A percentile compares a stretch with the other conserved stretches of the same genome.
phyloP scores from a whole-genome alignment of 2,329 filamentous ascomycete genomes.

The Mycosphaerelloides madeirae region DNA sequence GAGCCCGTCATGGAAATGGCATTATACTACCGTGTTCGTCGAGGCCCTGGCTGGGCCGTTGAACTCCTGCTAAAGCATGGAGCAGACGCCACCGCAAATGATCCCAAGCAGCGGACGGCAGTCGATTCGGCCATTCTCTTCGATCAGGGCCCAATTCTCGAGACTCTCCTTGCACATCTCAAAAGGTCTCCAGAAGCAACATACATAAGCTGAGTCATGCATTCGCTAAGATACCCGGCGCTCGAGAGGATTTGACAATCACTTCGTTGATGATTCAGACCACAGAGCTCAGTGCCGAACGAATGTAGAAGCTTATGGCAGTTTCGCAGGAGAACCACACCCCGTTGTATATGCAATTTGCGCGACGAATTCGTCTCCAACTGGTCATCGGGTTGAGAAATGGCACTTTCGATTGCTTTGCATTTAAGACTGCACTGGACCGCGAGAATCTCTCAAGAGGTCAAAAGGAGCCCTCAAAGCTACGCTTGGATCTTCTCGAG shows the following conservation, averaged over 20 bases:
- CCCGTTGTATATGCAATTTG: conserved; percentile 54
- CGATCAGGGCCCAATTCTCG: too few species aligned
- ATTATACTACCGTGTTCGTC: too few species aligned
- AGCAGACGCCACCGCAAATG: too few species aligned
- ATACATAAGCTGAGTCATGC: conserved; percentile 37
- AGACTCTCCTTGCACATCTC: too few species aligned
- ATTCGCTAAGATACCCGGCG: conserved; percentile 37
- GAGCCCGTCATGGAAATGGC: too few species aligned
- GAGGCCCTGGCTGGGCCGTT: too few species aligned
- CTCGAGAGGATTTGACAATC: conserved; percentile 41
- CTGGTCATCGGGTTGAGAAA: conserved; percentile 43
- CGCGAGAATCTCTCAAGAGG: conserved; percentile 37
- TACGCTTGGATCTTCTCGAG: conserved; percentile 60
- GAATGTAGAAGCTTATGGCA: conserved; percentile 55
- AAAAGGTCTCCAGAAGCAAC: conserved; percentile 49
- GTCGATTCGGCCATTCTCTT: too few species aligned
- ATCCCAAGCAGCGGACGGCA: too few species aligned
- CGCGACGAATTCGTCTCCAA: conserved; percentile 53
- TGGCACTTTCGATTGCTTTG: conserved; percentile 45
- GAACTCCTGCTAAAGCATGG: too few species aligned
- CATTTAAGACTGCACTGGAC: conserved; percentile 41
- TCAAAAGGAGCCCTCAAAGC: conserved; percentile 54
- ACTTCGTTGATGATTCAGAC: conserved; percentile 42
- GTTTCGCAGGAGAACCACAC: conserved; percentile 40
- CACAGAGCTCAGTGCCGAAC: conserved; percentile 49